Evolutionary conservation across 2,329 filamentous ascomycete species (phyloP).

Genomic region (Fusarium sp.): DNA sequence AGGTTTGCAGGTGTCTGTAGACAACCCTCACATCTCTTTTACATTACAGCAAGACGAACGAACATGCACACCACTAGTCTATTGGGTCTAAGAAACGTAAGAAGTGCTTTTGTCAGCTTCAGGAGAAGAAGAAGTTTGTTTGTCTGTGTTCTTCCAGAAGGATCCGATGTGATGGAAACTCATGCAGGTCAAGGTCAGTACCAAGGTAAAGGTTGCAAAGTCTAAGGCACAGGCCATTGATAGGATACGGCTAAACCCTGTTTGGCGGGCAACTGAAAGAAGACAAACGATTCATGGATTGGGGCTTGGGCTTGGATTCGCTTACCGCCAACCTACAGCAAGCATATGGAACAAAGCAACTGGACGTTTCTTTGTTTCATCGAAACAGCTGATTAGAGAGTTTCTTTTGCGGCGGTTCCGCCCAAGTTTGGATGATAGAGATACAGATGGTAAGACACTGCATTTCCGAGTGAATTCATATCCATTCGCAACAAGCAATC

Average conservation of each 20-base stretch:
- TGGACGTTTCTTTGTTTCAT: background rate
- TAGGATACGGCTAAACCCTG: background rate
- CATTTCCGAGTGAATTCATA: background rate
- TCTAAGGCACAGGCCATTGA: background rate
- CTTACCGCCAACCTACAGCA: conserved; percentile 5
- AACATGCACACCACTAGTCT: background rate
- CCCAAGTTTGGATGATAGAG: background rate
- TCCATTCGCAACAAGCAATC: background rate
- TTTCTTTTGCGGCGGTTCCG: background rate
- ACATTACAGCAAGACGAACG: background rate
- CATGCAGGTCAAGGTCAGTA: background rate
- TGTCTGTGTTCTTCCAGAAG: background rate
- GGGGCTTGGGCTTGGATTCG: conserved; percentile 1
- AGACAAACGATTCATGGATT: background rate
- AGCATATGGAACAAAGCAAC: conserved; percentile 1
- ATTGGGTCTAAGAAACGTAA: background rate
- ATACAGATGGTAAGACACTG: background rate
- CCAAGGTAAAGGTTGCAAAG: background rate
- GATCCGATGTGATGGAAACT: background rate
- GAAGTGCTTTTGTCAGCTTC: background rate
- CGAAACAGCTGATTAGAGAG: background rate
- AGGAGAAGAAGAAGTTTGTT: background rate
- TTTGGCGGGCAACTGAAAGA: background rate
- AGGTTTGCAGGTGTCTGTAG: background rate
- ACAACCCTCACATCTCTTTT: background rate